Base-by-base conservation (phyloP, 2,329 filamentous ascomycete species). In the Talaromyces sp. region DNA sequence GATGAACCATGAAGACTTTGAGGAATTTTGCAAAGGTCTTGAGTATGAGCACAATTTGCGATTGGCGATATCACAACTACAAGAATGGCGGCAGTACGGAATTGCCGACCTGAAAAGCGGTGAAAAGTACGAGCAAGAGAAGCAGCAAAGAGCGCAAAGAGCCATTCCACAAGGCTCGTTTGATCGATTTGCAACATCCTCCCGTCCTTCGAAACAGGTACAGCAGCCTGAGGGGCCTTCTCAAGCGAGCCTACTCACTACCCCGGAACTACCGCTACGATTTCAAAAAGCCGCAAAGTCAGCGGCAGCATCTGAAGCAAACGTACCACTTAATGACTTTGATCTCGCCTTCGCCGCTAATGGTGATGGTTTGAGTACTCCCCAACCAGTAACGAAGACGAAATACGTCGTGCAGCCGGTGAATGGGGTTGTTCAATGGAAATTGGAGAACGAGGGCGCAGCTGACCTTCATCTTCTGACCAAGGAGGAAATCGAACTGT, bases 1-100 rank as follows among this genome's bases (percentile, higher is more conserved):
- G 84, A 97, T 97, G 93, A 96, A 93, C 67, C 88, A 88, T 65
- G 81, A 87, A 48, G 94, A 99, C 71, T 97, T 96, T 67, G 89
- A 95, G 62, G 84, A 86, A 10, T 87, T 97, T 64, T 89, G 87
- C 64, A 86, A 91, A 61, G 92, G 91, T 1, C 78, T 99, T 0
- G 83, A 96, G 48, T 92, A 96, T 66, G 94, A 99, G 73, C 84
- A 94, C 63, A 96, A 96, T 64, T 78, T 99, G 17, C 86, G 94
- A 2, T 87, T 95, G 68, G 94, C 94, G 37, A 96, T 99, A 60
- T 64, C 82, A 0, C 93, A 97, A 70, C 79, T 99, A 2, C 93
- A 97, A 69, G 94, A 97, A 68, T 99, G 94, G 94, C 86, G 94
- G 33, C 84, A 84, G 48, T 84, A 90, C 75, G 85, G 88, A 19